Percentiles rank a stretch among this genome's conserved stretches.
These are phyloP conservation scores for Paracorniculantispora psalliotae DNA, from an alignment of 2,329 filamentous ascomycete genomes.

Conservation along the genomic window DNA sequence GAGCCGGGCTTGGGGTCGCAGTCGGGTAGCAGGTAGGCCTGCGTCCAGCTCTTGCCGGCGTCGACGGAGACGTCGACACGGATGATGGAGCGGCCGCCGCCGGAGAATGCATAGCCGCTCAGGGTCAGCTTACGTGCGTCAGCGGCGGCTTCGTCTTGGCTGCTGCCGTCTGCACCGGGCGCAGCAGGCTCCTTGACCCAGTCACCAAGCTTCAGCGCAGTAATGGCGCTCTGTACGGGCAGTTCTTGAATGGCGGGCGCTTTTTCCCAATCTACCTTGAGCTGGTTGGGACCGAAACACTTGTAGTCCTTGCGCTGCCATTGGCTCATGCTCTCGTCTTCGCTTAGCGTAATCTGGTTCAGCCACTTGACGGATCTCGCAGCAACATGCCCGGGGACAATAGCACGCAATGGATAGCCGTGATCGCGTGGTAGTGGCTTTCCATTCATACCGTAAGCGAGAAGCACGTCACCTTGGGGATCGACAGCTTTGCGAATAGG, in stretches of 20 bases:
- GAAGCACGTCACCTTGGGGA: slow-evolving; percentile 57
- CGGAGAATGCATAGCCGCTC: slow-evolving; percentile 63
- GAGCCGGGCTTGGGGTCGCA: slow-evolving; percentile 26
- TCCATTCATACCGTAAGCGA: slow-evolving; percentile 66
- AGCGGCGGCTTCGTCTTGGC: neutral
- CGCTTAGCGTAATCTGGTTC: slow-evolving; percentile 56
- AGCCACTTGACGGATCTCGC: slow-evolving; percentile 68
- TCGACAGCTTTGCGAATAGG: slow-evolving; percentile 55
- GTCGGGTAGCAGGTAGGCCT: slow-evolving; percentile 55
- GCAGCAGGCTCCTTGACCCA: slow-evolving; percentile 20
- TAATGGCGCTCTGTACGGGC: slow-evolving; percentile 64
- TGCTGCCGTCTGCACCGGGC: neutral
- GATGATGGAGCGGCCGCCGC: slow-evolving; percentile 59
- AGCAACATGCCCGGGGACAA: slow-evolving; percentile 62
- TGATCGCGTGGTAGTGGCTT: slow-evolving; percentile 59
- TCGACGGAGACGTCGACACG: slow-evolving; percentile 65
- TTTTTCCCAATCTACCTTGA: slow-evolving; percentile 55
- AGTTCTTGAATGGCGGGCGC: slow-evolving; percentile 63
- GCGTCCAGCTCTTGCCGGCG: slow-evolving; percentile 58
- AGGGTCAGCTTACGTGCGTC: slow-evolving; percentile 33
- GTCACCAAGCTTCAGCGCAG: slow-evolving; percentile 40
- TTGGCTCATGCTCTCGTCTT: slow-evolving; percentile 60
- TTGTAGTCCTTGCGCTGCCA: slow-evolving; percentile 67
- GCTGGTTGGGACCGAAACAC: slow-evolving; percentile 60
- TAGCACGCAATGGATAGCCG: slow-evolving; percentile 57